Evolutionary conservation across 2,329 filamentous ascomycete genomes (phyloP), one percentile per base, ranked within the genome.

Genomic region (Aspergillus oerlinghausenensis): DNA sequence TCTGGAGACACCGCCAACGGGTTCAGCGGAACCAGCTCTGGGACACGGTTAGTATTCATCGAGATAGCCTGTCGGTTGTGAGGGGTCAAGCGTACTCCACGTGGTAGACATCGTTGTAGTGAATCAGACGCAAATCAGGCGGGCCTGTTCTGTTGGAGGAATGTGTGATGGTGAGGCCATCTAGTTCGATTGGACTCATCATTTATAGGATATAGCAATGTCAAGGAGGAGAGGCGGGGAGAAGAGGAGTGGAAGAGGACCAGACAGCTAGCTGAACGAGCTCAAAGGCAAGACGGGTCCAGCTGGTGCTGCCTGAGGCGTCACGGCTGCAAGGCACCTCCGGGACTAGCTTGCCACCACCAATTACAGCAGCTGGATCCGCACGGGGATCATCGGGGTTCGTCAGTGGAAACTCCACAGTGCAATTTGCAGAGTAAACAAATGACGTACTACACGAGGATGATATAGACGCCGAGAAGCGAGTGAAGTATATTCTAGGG

Each of bases 81-180:
- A 29, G 50, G 55, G 48, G 47, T 45, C 54, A 52, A 35, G 65
- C 70, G 58, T 72, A 78, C 73, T 96, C 91, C 54, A 96, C 84
- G 67, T 96, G 92, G 73, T 96, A 96, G 58, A 96, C 92, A 75
- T 97, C 92, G 74, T 96, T 96, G 80, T 88, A 96, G 76, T 96
- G 92, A 32, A 96, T 72, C 55, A 96, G 75, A n/a, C 92, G 86
- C 51, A 96, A 76, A 70, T 91, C 88, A 48, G 90, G 89, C 45
- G 79, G 71, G 48, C 75, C 76, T 55, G 70, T 70, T 32, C 77
- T 72, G 48, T 72, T 72, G 62, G 75, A 74, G 28, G 75, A 70
- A 63, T 77, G 72, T 26, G 73, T 79, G 60, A 78, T 71, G 58
- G 75, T 71, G 17, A 70, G 59, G 49, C 74, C 74, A 57, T 69